Base-by-base conservation (phyloP, 2,329 filamentous ascomycete genomes). In the Aureobasidium melanogenum region DNA sequence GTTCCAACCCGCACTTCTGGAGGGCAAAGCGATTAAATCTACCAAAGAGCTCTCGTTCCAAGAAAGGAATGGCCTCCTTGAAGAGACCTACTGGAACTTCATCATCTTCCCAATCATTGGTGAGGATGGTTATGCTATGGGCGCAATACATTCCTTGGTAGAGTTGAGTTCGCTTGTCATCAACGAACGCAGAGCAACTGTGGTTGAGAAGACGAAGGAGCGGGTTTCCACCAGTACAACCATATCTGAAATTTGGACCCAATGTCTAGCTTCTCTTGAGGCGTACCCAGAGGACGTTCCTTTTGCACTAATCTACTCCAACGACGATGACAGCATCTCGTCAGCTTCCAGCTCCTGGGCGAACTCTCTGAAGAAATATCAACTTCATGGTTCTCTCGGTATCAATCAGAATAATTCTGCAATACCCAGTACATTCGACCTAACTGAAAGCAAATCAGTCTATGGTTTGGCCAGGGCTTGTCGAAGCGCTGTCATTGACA, bases 81-180 rank as follows among this genome's bases (percentile, higher is more conserved):
- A 73, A 47, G 69, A 72, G 59, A 67, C 66, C 1, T 71, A 68
- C 56, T 72, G 67, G 59, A 61, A 54, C 17, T 67, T 68, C 39
- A 65, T 65, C 14, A 57, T 70, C 10, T 57, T 70, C 2, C 71
- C 71, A 1, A 63, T 72, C 15, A 59, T 69, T 10, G 66, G 65
- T 7, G 30, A 44, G 12, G 46, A 64, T 22, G 63, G 63, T 6
- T 54, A 62, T 24, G 63, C 52, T 14, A 24, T 38, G 38, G 63
- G 62, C 5, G 60, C 56, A 22, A 24, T 63, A 6, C 60, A 64
- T 34, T 63, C 63, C n/a, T 54, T 63, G 28, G 55, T 56, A 14
- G 64, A 66, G 41, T 22, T 52, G 14, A 65, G 60, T 8, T 24
- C 19, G 14, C 43, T 41, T 15, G 62, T 65, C 19, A 55, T 65